Conservation (phyloP, 192 early-diverging fungal genomes). For the Coemansia sp. region DNA sequence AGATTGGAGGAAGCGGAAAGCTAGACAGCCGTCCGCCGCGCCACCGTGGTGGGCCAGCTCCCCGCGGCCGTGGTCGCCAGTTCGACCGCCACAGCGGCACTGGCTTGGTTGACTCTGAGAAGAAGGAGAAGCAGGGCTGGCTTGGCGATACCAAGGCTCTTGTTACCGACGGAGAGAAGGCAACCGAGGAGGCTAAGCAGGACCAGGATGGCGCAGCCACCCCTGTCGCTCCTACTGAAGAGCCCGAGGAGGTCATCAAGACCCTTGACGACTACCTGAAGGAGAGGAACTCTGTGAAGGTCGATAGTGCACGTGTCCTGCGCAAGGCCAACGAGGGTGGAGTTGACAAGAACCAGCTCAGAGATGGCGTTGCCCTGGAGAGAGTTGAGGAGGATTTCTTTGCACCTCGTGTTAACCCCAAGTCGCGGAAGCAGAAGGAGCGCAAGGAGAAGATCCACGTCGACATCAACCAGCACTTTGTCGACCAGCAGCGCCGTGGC, state of each 20-base stretch:
- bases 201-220: conserved; percentile 44
- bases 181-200: conserved; percentile 42
- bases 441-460: conserved; percentile 72
- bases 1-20: conserved; percentile 21
- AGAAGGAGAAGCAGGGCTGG: conserved; percentile 90
- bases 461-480: conserved; percentile 80
- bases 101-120: conserved; percentile 76
- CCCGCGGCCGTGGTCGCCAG: conserved; percentile 66
- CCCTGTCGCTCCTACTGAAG: conserved; percentile 52
- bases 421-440: conserved; percentile 63
- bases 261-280: conserved; percentile 86
- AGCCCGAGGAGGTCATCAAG: conserved; percentile 79
- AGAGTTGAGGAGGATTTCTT: conserved; percentile 75
- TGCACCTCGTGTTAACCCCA: conserved; percentile 56
- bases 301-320: conserved; percentile 59
- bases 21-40: conserved; percentile 40
- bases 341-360: conserved; percentile 79
- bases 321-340: conserved; percentile 91
- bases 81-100: conserved; percentile 86
- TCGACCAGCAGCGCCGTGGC: conserved; percentile 62
- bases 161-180: conserved; percentile 40
- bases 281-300: conserved; percentile 60
- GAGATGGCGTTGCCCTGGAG: conserved; percentile 68
- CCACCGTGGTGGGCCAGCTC: conserved; percentile 58
- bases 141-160: conserved; percentile 55